phyloP scores from a whole-genome alignment of 139 green algal species.

The Micractinium conductrix region DNA sequence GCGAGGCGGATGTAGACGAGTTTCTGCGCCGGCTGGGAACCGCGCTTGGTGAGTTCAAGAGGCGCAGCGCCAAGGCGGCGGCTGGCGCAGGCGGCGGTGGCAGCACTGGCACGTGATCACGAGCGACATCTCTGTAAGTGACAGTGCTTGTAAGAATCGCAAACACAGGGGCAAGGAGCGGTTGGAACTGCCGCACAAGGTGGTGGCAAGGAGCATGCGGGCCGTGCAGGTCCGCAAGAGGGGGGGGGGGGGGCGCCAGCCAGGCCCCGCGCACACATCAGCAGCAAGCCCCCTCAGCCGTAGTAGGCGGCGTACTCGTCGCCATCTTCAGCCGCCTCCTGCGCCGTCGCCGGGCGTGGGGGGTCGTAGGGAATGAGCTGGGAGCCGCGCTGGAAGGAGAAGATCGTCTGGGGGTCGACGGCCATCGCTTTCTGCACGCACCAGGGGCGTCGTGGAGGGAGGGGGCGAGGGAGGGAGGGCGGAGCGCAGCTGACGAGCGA shows the following conservation, averaged over 20 bases:
- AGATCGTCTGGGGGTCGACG: slow-evolving; percentile 70
- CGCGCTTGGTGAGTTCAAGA: slow-evolving; percentile 37
- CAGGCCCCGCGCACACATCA: no score
- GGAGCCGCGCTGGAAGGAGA: slow-evolving; percentile 74
- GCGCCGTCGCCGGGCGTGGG: background rate
- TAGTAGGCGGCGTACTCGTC: slow-evolving; percentile 52
- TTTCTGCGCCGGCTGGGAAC: slow-evolving; percentile 67
- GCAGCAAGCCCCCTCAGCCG: background rate
- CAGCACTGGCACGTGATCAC: no score
- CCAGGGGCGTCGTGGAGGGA: background rate
- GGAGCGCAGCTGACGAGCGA: no score
- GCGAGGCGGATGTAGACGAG: slow-evolving; percentile 67
- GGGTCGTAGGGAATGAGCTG: slow-evolving; percentile 63
- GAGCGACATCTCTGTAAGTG: no score
- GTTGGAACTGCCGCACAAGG: no score
- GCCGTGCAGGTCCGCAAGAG: no score
- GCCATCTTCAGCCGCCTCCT: slow-evolving; percentile 25
- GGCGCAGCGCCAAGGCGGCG: background rate
- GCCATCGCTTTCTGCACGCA: slow-evolving; percentile 60
- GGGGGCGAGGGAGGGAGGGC: no score
- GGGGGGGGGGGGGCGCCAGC: no score
- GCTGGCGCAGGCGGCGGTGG: no score
- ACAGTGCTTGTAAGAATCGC: no score
- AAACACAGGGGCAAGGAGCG: no score
- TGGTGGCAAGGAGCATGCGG: no score